Base-by-base conservation (phyloP, 164 flowering plant species). In the Cinnamomum micranthum region DNA sequence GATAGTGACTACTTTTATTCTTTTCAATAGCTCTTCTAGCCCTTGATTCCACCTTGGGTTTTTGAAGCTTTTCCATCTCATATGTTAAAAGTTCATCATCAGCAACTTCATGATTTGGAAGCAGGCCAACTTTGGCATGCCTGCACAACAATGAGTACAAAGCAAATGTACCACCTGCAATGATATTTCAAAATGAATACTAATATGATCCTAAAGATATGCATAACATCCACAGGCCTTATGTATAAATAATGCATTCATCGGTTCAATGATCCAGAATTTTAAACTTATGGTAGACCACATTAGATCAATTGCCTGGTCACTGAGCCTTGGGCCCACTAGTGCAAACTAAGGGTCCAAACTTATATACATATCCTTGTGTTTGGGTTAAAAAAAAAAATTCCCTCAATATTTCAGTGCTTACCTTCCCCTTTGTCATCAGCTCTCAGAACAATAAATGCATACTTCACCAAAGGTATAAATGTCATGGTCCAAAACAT, bases 161-260 rank as follows among this genome's bases (percentile, higher is more conserved):
- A 62, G 90, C 89, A 84, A 90, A 87, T 50, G 86, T 81, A 71
- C 94, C 94, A 77, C 94, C 94, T 88, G 87, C 84, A 81, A 69
- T 27, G 59, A 55, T 14, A 55, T 55, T 55, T 55, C 20, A 2
- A 55, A 35, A 35, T 35, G 47, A 35, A 35, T 7, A 35, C 47
- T 35, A 35, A 35, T 7, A 35, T 35, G 9, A 35, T 35, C 59
- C 59, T 14, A 55, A 55, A 15, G 60, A 17, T 55, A 55, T 55
- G 60, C 12, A 55, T 55, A 14, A 19, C 20, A 55, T 14, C 60
- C 20, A 14, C 20, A 19, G n/a, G 20, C 19, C n/a, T 55, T 13
- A 1, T 19, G 60, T 55, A 55, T 14, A 55, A 55, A 19, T 55
- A 55, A 19, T 55, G 60, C 5, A 55, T 15, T 19, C 17, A 19